Evolutionary conservation across 345 rosid genomes (phyloP), one percentile per base, ranked within the genome.

Genomic region (Theobroma cacao): DNA sequence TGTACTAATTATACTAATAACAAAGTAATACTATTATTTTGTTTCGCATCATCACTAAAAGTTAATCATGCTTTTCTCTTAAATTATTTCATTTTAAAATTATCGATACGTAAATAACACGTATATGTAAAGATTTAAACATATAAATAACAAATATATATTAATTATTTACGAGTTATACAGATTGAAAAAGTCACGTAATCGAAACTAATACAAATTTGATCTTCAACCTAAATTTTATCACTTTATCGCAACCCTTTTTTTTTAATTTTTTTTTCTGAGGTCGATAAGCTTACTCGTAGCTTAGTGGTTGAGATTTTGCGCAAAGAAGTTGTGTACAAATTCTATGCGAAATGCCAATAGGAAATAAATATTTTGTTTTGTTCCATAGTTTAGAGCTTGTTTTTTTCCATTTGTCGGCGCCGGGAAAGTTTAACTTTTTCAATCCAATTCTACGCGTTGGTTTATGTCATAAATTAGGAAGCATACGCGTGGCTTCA

Each of bases 371-470:
- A 3, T 4, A 52, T 12, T 22, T 28, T 15, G 14, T 70, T 60
- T 7, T n/a, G 43, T 22, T 3, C 66, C 14, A 30, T 61, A 22
- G 30, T 33, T 40, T 74, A 11, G 24, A 38, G 18, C 10, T 40
- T 24, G 8, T n/a, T n/a, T 31, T 53, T 65, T 82, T 84, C 80
- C 9, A 9, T 0, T 62, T 26, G 86, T 83, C 83, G 82, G 89
- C 86, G 86, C 85, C 85, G 80, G 80, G 28, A 40, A 79, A 62
- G 72, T 77, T 82, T 4, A 75, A 70, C 74, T 36, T 70, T 69
- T 83, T 53, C 33, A 34, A 64, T 33, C 10, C n/a, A 34, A 61
- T 77, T 7, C 72, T 58, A 71, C 20, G 55, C 40, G 63, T 63
- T 50, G 75, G 24, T 77, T 31, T 17, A 34, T 82, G 82, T 61